Percentiles rank a stretch among this genome's conserved stretches.
phyloP scores from a whole-genome alignment of 805 yeast species.

The Kluyveromyces wickerhamii region DNA sequence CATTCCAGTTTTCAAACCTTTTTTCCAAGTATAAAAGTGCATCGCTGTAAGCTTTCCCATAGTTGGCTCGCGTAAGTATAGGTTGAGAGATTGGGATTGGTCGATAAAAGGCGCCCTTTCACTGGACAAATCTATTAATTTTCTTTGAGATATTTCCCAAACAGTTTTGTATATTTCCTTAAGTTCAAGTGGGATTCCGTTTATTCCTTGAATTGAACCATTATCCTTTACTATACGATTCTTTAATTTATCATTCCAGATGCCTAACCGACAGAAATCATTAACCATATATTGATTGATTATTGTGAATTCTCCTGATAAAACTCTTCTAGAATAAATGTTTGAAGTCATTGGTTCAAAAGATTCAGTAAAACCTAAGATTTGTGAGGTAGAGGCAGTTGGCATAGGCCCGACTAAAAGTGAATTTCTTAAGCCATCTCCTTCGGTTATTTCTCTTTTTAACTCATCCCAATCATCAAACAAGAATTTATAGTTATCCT shows the following conservation, averaged over 20 bases:
- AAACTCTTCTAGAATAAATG: conserved; percentile 78
- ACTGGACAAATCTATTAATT: conserved; percentile 75
- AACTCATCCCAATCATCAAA: conserved; percentile 71
- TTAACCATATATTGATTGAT: conserved; percentile 77
- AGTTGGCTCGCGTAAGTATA: conserved; percentile 79
- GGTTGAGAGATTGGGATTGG: conserved; percentile 88
- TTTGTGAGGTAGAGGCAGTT: conserved; percentile 95
- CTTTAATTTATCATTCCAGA: conserved; percentile 77
- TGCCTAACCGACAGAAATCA: conserved; percentile 69
- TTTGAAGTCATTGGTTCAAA: conserved; percentile 93
- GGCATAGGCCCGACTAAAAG: conserved; percentile 93
- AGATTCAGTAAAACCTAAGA: conserved; percentile 86
- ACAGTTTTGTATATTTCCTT: conserved; percentile 83
- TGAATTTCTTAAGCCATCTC: conserved; percentile 78
- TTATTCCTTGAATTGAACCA: conserved; percentile 76
- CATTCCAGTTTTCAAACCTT: conserved; percentile 95
- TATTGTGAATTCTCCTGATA: conserved; percentile 88
- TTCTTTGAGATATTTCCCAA: conserved; percentile 88
- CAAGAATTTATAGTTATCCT: conserved; percentile 41
- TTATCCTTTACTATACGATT: conserved; percentile 62
- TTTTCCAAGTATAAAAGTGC: conserved; percentile 98
- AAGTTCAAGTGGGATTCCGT: conserved; percentile 60
- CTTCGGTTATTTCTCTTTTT: conserved; percentile 43
- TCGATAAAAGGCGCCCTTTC: conserved; percentile 77
- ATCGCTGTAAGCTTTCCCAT: conserved; percentile 91